Base-by-base conservation (phyloP, 1,284 basidiomycete species). In the Trametes polyzona region DNA sequence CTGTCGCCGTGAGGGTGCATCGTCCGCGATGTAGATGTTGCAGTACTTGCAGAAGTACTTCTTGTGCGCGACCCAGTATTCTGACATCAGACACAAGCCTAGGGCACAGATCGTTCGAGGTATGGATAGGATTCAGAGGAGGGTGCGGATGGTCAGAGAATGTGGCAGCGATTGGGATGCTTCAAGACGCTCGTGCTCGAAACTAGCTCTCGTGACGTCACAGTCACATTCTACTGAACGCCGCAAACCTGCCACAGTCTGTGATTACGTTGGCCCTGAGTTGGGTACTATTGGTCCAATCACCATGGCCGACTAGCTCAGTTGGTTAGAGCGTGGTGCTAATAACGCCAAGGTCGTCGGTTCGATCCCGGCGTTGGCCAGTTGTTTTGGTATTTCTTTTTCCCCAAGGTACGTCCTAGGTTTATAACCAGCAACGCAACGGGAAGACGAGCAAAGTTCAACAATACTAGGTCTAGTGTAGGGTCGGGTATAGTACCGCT, bases 21-120 rank as follows among this genome's bases (percentile, higher is more conserved):
- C 95, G 74, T 97, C 95, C 55, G 93, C 84, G 62, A 98, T 96
- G 76, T 89, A 94, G 56, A 90, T 92, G 44, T 93, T 90, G 75
- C 93, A 95, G 75, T 94, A 94, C 68, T 91, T 90, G 83, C 91
- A 93, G 66, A 82, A 87, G 72, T 91, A 93, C 62, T 85, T 86
- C 73, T 92, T 92, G 71, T 90, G 87, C 19, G 92, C 92, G 53
- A 93, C 87, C 90, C 90, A 93, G 71, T 87, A 93, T 71, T 93
- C 90, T 65, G 86, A 88, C 90, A 93, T 93, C 69, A 10, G n/a
- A n/a, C n/a, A n/a, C n/a, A n/a, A n/a, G n/a, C n/a, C n/a, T n/a
- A n/a, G n/a, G n/a, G n/a, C n/a, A n/a, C n/a, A n/a, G n/a, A n/a
- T n/a, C n/a, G n/a, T n/a, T n/a, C n/a, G n/a, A n/a, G n/a, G n/a